Base-by-base conservation (phyloP, 2,329 filamentous ascomycete species). In the Colletotrichum agaves region DNA sequence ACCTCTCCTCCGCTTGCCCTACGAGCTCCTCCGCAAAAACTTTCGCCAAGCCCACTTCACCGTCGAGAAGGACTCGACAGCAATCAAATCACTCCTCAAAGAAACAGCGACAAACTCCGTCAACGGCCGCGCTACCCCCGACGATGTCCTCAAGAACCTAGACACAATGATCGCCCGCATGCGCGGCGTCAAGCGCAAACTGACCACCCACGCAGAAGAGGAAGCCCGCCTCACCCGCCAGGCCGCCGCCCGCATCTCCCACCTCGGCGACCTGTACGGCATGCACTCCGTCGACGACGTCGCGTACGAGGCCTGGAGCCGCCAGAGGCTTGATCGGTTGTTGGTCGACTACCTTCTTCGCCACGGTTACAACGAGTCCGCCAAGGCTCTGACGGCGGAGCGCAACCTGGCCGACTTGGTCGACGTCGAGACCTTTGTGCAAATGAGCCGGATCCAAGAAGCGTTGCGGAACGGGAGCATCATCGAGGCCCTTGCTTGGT, bases 271-370 rank as follows among this genome's bases (percentile, higher is more conserved):
- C 72, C 84, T 99, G 4, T 93, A 96, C 78, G 80, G 86, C 49
- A 93, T 98, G 73, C 87, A 91, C 64, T 92, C 89, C 69, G 84
- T 98, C 69, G 92, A 93, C 59, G 96, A 99, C 77, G 93, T 97
- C 73, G 93, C 93, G 75, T 99, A 98, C 80, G 95, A 98, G 75
- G 84, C 88, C 64, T 99, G 96, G 96, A 93, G 91, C 69, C 88
- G 93, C 61, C 88, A 88, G 43, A 85, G 96, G 21, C 84, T 99
- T 49, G 92, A 97, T 78, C 85, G 96, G 17, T 81, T 98, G 65
- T 81, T 99, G 53, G 92, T 97, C n/a, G 96, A 99, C 76, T 97
- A 98, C 78, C 85, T 99, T 72, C 82, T 98, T 55, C 87, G 96
- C 8, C 90, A 91, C 69, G 95, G 95, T 3, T 97, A 95, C 75